Percentiles rank a stretch among this genome's conserved stretches.
Evolutionary conservation across 2,329 filamentous ascomycete species (phyloP).

Genomic region (Sporothrix pseudoabietina): DNA sequence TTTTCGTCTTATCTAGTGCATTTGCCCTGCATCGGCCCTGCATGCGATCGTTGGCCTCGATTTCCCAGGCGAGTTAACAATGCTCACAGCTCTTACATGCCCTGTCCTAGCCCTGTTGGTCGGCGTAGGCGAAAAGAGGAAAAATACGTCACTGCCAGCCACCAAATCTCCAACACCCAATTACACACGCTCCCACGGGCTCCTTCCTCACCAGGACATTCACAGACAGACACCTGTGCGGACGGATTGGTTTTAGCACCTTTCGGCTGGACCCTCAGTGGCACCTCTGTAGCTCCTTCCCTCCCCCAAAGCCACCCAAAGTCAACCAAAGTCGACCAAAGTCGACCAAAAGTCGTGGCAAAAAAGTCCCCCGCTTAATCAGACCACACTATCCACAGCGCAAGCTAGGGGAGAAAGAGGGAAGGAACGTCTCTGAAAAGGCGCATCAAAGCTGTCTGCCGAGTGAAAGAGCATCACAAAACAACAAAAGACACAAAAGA

Average conservation of each 20-base stretch:
- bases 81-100: neutral
- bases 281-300: neutral
- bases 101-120: neutral
- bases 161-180: neutral
- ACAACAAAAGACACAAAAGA: neutral
- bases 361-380: constrained; percentile 20
- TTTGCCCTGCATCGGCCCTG: constrained; percentile 9
- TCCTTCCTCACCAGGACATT: neutral
- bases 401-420: constrained; percentile 15
- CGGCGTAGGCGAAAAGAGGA: neutral
- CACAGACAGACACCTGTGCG: neutral
- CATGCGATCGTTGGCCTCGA: constrained; percentile 7
- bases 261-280: neutral
- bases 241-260: neutral
- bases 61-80: neutral
- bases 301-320: neutral
- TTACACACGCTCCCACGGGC: neutral
- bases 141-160: constrained; percentile 4
- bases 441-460: neutral
- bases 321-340: neutral
- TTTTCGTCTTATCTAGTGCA: neutral
- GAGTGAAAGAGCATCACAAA: neutral
- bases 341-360: neutral
- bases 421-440: neutral
- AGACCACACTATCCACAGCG: constrained; percentile 22